Conservation (phyloP, 257 asterid species). For the Nicotiana knightiana region DNA sequence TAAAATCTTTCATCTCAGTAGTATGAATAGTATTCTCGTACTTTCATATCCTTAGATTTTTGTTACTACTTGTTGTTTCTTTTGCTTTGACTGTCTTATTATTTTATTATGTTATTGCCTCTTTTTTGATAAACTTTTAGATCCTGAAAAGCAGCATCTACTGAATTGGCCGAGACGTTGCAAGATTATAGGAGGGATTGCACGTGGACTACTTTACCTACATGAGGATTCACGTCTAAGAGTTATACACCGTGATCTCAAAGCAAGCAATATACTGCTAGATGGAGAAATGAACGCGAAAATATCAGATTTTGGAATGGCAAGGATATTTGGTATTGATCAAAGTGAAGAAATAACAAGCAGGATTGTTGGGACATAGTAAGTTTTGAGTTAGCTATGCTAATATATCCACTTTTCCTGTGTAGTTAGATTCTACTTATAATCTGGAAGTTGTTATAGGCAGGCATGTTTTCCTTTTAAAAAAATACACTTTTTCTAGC, state of each 20-base stretch:
- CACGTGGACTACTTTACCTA: conserved; percentile 23
- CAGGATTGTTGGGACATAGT: conserved; percentile 21
- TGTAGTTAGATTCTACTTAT: too few species aligned
- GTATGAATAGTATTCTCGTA: too few species aligned
- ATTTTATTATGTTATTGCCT: background rate
- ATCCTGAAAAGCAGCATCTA: background rate
- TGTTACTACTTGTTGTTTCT: too few species aligned
- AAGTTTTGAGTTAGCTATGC: background rate
- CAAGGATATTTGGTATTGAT: conserved; percentile 9
- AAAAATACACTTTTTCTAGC: background rate
- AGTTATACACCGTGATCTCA: conserved; percentile 26
- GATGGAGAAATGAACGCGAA: conserved; percentile 25
- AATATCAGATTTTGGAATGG: conserved; percentile 29
- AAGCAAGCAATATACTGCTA: conserved; percentile 20
- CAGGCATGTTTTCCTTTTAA: too few species aligned
- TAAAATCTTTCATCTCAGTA: too few species aligned
- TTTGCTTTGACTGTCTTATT: too few species aligned
- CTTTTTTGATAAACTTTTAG: background rate
- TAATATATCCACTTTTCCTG: background rate
- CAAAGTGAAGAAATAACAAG: conserved; percentile 16
- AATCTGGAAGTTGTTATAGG: too few species aligned
- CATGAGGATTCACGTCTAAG: conserved; percentile 23
- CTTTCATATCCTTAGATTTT: too few species aligned
- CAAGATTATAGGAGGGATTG: conserved; percentile 24
- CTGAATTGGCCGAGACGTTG: conserved; percentile 21